Base-by-base conservation (phyloP, 164 flowering plant species). In the Vitis labrusca region DNA sequence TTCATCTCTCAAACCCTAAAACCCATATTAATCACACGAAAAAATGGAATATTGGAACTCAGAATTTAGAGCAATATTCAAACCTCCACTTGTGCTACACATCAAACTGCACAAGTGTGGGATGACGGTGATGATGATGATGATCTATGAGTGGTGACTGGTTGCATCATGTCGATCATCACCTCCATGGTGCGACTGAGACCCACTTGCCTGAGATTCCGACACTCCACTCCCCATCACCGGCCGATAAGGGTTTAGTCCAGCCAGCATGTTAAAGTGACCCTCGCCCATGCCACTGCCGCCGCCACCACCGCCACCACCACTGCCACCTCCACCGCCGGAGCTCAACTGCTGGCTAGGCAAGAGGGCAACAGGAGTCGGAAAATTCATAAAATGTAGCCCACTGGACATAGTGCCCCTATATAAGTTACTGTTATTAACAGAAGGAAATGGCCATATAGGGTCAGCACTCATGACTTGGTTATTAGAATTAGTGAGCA, bases 301-400 rank as follows among this genome's bases (percentile, higher is more conserved):
- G 1, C 71, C 66, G n/a, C 68, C 61, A 16, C 55, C 77, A 9
- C 74, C 63, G 2, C 70, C 60, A 9, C 78, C 66, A 8, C 67
- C 77, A 17, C 79, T 72, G 10, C 52, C 55, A 9, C 62, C 57
- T 57, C 74, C 68, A 10, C 63, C 29, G 1, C 69, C 72, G 1
- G 83, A 61, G 8, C 87, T 82, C 51, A 86, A 63, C 67, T 86
- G 91, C 47, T 88, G 95, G 65, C 88, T 68, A 0, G 96, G 91
- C 81, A 88, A 64, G 1, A 83, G 62, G 2, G 88, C 80, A 55
- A 87, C 66, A 0, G 88, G 85, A 3, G 88, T 50, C 1, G 89
- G 86, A 61, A 86, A 86, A 63, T 88, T 88, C 92, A 88, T 84
- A 63, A 88, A 86, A 77, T 88, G 92, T 17, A 88, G 68, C 17